Evolutionary conservation across 257 asterid species (phyloP).

Genomic region (Linaria vulgaris): DNA sequence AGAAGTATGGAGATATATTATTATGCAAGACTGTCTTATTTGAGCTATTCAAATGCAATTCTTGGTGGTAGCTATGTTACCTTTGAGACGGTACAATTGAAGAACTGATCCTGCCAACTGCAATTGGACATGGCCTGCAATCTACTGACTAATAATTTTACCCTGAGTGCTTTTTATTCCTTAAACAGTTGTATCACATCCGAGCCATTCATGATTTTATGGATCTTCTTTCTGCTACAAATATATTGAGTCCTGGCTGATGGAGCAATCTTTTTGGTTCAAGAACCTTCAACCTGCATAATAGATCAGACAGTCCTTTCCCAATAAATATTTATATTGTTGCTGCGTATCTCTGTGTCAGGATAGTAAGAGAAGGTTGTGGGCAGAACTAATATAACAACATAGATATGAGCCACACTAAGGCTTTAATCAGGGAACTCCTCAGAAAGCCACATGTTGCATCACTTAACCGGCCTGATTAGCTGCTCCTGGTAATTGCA

Average conservation of each 20-base stretch:
- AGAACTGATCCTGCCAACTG: background rate
- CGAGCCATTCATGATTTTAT: constrained; percentile 7
- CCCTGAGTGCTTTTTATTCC: constrained; percentile 14
- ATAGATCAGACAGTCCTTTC: background rate
- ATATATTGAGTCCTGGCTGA: constrained; percentile 4
- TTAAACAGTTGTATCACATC: background rate
- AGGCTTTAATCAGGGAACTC: too few relatives aligned
- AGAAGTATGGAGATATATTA: background rate
- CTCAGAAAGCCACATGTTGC: too few relatives aligned
- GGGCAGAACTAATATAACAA: too few relatives aligned
- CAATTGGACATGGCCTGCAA: background rate
- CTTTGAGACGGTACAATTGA: background rate
- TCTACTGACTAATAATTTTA: too few relatives aligned
- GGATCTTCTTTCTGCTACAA: constrained; percentile 4
- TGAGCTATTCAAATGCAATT: background rate
- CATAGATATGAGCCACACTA: too few relatives aligned
- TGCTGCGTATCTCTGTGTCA: too few relatives aligned
- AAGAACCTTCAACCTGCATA: constrained; percentile 26
- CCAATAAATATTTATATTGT: too few relatives aligned
- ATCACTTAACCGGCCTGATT: too few relatives aligned
- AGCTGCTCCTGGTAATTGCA: too few relatives aligned
- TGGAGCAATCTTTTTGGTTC: constrained; percentile 17
- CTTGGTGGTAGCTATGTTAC: too few relatives aligned
- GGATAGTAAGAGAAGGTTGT: too few relatives aligned
- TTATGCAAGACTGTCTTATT: background rate